Conservation (phyloP, 108 stramenopile genomes). For the Cyclotella baltica region DNA sequence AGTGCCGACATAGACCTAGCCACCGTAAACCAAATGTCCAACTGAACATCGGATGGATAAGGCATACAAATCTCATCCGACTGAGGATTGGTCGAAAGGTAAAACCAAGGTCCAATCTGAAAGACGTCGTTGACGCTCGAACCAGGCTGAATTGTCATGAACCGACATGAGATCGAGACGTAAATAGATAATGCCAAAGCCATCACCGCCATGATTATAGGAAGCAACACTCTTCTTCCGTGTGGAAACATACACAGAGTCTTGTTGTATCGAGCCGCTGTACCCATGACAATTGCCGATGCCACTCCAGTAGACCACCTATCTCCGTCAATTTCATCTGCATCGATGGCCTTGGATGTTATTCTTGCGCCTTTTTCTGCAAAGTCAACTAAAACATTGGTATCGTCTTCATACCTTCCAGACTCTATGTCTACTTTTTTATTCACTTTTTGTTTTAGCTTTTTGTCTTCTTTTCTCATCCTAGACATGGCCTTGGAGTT, state of each 20-base stretch:
- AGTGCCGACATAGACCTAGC: constrained; percentile 27
- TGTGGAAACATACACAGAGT: constrained; percentile 47
- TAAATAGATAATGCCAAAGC: constrained; percentile 28
- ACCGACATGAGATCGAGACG: constrained; percentile 29
- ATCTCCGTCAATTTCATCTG: constrained; percentile 25
- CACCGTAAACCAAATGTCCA: constrained; percentile 30
- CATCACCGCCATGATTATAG: constrained; percentile 27
- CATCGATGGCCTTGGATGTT: neutral
- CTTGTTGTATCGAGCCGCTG: constrained; percentile 38
- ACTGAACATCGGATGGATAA: constrained; percentile 27
- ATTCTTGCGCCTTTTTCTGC: neutral
- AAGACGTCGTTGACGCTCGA: constrained; percentile 27
- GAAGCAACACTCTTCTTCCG: constrained; percentile 32
- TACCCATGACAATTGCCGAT: constrained; percentile 38
- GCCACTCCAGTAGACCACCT: constrained; percentile 42
- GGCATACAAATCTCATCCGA: constrained; percentile 35
- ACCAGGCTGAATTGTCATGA: constrained; percentile 38
- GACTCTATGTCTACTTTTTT: neutral
- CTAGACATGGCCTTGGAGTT: constrained; percentile 17
- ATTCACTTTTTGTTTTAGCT: neutral
- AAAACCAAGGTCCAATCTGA: constrained; percentile 41
- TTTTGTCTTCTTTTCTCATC: constrained; percentile 9
- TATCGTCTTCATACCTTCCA: neutral
- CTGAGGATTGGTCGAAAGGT: constrained; percentile 13
- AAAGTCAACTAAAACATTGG: neutral